phyloP scores from a whole-genome alignment of 1,284 basidiomycete species.

The Puccinia novopanici region DNA sequence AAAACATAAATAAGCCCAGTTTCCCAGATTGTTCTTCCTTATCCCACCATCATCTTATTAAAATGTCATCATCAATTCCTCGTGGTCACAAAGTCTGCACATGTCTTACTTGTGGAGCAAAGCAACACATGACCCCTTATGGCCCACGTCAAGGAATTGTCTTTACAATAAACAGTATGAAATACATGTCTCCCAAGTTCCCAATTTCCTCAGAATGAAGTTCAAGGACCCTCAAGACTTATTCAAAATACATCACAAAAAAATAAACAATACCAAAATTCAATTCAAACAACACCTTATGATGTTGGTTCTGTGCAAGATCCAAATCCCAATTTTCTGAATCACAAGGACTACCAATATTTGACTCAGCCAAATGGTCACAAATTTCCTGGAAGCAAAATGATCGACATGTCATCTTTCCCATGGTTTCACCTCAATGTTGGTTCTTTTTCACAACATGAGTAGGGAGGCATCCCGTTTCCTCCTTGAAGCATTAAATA shows the following conservation, averaged over 20 bases:
- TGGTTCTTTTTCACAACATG: slow-evolving; percentile 12
- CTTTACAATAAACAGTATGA: too few relatives aligned
- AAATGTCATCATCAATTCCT: neutral
- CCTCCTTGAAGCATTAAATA: slow-evolving; percentile 9
- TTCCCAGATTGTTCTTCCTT: too few relatives aligned
- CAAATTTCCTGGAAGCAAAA: slow-evolving; percentile 14
- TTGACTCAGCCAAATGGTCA: slow-evolving; percentile 5
- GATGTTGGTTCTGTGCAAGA: neutral
- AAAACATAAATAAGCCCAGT: neutral
- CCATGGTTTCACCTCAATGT: slow-evolving; percentile 13
- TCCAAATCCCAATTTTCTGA: neutral
- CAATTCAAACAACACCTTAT: neutral
- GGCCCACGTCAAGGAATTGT: too few relatives aligned
- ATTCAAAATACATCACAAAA: neutral
- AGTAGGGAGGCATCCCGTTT: slow-evolving; percentile 11
- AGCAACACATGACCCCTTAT: too few relatives aligned
- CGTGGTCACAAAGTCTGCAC: too few relatives aligned
- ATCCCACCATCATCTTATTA: too few relatives aligned
- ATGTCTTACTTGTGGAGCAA: too few relatives aligned
- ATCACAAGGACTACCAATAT: neutral
- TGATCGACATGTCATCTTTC: slow-evolving; percentile 4
- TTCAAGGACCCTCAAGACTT: neutral
- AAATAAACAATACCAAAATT: neutral
- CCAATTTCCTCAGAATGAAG: neutral
- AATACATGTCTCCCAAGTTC: too few relatives aligned